These are phyloP conservation scores for Achlya hypogyna DNA, from an alignment of 352 stramenopile species.

Conservation along the genomic window DNA sequence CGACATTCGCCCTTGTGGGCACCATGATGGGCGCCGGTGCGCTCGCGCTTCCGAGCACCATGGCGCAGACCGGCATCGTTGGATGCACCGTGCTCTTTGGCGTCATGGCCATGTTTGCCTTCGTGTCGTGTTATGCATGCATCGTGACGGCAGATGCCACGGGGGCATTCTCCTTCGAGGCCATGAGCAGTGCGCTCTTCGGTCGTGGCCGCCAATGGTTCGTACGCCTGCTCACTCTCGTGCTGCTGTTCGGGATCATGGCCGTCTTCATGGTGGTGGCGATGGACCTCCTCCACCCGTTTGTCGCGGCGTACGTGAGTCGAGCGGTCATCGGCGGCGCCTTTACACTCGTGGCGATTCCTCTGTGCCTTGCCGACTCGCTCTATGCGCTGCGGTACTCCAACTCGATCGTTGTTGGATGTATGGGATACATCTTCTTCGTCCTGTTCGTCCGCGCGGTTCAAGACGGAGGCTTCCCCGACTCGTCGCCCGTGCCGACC, in stretches of 20 bases:
- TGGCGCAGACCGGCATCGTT: constrained; percentile 45
- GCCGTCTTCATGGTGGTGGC: constrained; percentile 76
- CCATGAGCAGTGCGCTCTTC: constrained; percentile 66
- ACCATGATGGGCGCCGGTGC: constrained; percentile 79
- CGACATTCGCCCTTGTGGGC: constrained; percentile 42
- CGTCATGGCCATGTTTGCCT: constrained; percentile 49
- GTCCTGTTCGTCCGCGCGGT: constrained; percentile 40
- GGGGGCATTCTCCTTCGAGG: constrained; percentile 66
- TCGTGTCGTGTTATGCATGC: constrained; percentile 43
- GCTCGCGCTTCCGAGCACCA: constrained; percentile 52
- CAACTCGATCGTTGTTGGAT: constrained; percentile 66
- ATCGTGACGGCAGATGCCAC: constrained; percentile 28
- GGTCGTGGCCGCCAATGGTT: constrained; percentile 56
- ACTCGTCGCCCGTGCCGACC: neutral
- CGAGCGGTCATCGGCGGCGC: constrained; percentile 49
- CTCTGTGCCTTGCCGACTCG: constrained; percentile 67
- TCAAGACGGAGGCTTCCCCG: constrained; percentile 9
- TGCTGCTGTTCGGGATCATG: constrained; percentile 65
- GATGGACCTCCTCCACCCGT: constrained; percentile 76
- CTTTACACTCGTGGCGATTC: constrained; percentile 53
- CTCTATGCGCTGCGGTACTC: constrained; percentile 75
- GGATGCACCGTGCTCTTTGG: constrained; percentile 47
- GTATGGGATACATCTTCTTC: constrained; percentile 71
- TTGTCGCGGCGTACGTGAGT: constrained; percentile 40
- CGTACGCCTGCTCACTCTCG: constrained; percentile 59